Base-by-base conservation (phyloP, 2,329 filamentous ascomycete genomes). In the Cladorrhinum sp. region DNA sequence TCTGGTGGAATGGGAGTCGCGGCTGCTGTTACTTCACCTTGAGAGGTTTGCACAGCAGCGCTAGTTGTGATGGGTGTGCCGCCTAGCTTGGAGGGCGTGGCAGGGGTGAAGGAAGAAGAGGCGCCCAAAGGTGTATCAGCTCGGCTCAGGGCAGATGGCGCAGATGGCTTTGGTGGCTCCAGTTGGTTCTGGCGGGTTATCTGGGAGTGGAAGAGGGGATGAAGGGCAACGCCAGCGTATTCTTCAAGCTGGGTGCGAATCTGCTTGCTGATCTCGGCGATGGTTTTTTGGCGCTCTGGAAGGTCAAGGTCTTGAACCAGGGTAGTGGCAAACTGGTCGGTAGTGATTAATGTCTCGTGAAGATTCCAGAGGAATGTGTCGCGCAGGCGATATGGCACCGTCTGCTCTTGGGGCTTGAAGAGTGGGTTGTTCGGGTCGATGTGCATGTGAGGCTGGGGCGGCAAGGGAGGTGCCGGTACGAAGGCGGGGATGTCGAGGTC, bases 331-430 rank as follows among this genome's bases (percentile, higher is more conserved):
- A 98, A 99, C 71, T 96, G 90, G 71, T 99, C 95, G 0, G 95
- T 96, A 0, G 95, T 99, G 55, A 93, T 90, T 61, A 97, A 80
- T 0, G 91, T 90, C 77, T 99, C 95, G 75, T 98, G 93, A 13
- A 99, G 81, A 70, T 99, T 99, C 95, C 95, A 99, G 56, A 97
- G 78, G 69, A 99, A 98, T n/a, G 91, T 89, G 69, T 99, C 95
- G 69, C 96, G 92, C 60, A 99, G 81, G 64, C 95, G 86, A 75
- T 92, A 97, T 2, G 91, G 89, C 0, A 92, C 87, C 13, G 92
- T 92, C 63, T 85, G 76, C 64, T 97, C 93, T 58, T 89, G 89
- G 58, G 84, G 81, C 69, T 88, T 88, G 77, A 96, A 97, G 59
- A 92, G 87, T 13, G 91, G 88, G 55, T 91, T 79, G 4, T 85